phyloP scores from a whole-genome alignment of 164 flowering plant genomes.

The Vitis riparia region DNA sequence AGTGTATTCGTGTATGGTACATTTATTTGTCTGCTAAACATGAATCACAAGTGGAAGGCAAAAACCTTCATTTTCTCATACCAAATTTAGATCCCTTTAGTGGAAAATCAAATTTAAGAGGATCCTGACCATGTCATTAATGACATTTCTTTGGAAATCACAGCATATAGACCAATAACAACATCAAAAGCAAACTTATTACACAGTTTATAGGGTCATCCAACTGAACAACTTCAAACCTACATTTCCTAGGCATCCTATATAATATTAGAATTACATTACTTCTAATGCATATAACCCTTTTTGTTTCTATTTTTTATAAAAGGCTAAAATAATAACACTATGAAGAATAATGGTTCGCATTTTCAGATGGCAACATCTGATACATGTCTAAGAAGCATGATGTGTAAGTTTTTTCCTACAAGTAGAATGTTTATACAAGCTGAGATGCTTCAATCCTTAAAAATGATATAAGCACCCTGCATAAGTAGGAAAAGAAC shows the following conservation, averaged over 20 bases:
- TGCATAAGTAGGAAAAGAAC: slow-evolving; percentile 20
- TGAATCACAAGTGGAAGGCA: not conserved
- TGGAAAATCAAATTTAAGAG: not conserved
- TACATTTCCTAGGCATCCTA: too few relatives aligned
- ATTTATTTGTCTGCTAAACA: not conserved
- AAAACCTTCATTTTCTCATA: not conserved
- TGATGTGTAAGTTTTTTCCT: not conserved
- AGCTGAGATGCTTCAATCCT: not conserved
- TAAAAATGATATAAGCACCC: not conserved
- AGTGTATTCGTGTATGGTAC: not conserved
- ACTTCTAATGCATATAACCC: not conserved
- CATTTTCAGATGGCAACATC: not conserved
- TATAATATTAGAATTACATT: too few relatives aligned
- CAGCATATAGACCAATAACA: not conserved
- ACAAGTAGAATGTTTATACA: not conserved
- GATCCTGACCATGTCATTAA: not conserved
- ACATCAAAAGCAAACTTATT: not conserved
- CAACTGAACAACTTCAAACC: too few relatives aligned
- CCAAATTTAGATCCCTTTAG: not conserved
- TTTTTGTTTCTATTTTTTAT: not conserved
- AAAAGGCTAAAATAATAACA: not conserved
- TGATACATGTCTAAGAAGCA: not conserved
- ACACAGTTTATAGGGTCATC: too few relatives aligned
- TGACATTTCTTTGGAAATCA: not conserved
- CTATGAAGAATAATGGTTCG: not conserved